These are phyloP conservation scores for Camellia granthamiana DNA, from an alignment of 148 eudicot species.

Conservation along the genomic window DNA sequence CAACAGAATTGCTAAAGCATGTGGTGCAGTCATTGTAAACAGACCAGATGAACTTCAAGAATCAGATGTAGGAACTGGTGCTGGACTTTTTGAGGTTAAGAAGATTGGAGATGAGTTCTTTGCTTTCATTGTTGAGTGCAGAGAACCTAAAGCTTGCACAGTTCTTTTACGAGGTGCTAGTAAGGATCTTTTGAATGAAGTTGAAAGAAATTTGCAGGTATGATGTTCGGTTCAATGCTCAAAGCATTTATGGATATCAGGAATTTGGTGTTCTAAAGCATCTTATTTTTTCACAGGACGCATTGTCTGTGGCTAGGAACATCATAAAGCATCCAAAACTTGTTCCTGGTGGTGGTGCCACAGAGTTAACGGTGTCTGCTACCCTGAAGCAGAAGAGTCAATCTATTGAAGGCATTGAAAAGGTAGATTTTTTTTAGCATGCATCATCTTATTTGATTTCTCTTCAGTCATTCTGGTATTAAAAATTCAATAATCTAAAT, in stretches of 20 bases:
- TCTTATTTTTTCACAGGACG: constrained; percentile 51
- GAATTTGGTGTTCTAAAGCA: constrained; percentile 18
- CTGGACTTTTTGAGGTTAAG: constrained; percentile 87
- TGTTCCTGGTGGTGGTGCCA: constrained; percentile 95
- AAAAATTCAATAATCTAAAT: not conserved
- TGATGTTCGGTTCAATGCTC: not conserved
- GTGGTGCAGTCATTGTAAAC: constrained; percentile 89
- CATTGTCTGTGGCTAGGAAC: constrained; percentile 91
- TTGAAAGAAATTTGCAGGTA: constrained; percentile 95
- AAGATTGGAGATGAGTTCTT: constrained; percentile 97
- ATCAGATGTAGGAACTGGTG: constrained; percentile 91
- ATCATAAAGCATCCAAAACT: constrained; percentile 93
- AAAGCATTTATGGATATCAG: not conserved
- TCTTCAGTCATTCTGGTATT: not conserved
- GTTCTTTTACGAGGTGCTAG: constrained; percentile 85
- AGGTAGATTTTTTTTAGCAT: constrained; percentile 32
- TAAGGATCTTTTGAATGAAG: constrained; percentile 90
- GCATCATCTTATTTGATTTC: not conserved
- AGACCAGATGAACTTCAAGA: constrained; percentile 96
- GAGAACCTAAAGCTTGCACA: constrained; percentile 96
- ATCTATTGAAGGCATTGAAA: constrained; percentile 91
- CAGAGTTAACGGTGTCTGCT: constrained; percentile 89
- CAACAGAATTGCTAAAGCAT: constrained; percentile 87
- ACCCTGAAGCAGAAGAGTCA: constrained; percentile 85
- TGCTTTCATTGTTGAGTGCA: constrained; percentile 78